Evolutionary conservation across 768 basidiomycete species (phyloP).

Genomic region (Ramaria rubella): DNA sequence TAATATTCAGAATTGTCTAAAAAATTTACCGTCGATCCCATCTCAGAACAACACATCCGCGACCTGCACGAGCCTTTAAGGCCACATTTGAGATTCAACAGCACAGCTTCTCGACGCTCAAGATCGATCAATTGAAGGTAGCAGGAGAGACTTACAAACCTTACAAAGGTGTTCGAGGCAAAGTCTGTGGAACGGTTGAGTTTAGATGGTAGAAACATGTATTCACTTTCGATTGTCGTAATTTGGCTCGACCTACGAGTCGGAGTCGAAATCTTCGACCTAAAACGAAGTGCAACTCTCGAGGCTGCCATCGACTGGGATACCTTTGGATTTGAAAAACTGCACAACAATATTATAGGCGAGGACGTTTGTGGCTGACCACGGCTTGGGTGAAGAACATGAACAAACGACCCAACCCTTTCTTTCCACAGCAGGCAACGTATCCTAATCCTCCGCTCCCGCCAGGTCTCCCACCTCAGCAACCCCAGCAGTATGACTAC

Average conservation of each 20-base stretch:
- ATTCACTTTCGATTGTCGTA: no score
- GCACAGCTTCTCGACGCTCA: slow-evolving; percentile 71
- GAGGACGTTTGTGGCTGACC: not conserved
- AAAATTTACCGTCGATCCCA: not conserved
- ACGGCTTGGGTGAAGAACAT: not conserved
- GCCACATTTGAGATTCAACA: slow-evolving; percentile 64
- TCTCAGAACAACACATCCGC: slow-evolving; percentile 36
- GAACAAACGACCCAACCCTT: slow-evolving; percentile 11
- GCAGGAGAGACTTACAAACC: slow-evolving; percentile 81
- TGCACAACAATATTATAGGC: not conserved
- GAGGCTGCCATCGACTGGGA: not conserved
- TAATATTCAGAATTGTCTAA: not conserved
- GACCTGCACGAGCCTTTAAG: slow-evolving; percentile 71
- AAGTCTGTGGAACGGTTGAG: slow-evolving; percentile 62
- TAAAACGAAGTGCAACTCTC: not conserved
- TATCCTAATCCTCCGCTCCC: slow-evolving; percentile 67
- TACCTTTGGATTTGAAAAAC: not conserved
- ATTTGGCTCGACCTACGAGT: not conserved
- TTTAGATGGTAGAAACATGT: slow-evolving; percentile 46
- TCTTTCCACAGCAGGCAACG: slow-evolving; percentile 4
- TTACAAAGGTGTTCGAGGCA: slow-evolving; percentile 82
- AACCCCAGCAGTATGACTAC: slow-evolving; percentile 58
- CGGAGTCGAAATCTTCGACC: slow-evolving; percentile 8
- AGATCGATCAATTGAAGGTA: slow-evolving; percentile 79
- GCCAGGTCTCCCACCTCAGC: slow-evolving; percentile 69